phyloP scores from a whole-genome alignment of 805 yeast genomes.

The Spathaspora boniae region DNA sequence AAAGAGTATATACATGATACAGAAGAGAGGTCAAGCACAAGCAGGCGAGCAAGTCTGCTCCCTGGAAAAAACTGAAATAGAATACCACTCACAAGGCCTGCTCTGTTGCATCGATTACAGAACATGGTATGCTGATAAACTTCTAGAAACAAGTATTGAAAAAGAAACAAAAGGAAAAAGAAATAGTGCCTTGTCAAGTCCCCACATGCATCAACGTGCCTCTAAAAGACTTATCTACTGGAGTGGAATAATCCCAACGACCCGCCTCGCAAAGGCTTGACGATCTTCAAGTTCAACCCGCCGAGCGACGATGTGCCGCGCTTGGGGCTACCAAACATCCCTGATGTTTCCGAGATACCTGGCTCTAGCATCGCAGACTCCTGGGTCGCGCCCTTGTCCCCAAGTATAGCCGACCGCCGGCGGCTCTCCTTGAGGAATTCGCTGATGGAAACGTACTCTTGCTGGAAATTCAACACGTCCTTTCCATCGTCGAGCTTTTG shows the following conservation, averaged over 20 bases:
- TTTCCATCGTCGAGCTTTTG: neutral
- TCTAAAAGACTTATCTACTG: neutral
- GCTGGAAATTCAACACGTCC: conserved; percentile 6
- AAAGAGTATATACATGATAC: no score
- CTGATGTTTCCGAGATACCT: conserved; percentile 3
- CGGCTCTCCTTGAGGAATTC: conserved; percentile 9
- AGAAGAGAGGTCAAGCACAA: no score
- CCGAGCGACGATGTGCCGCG: neutral
- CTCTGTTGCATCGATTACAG: neutral
- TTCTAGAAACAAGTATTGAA: neutral
- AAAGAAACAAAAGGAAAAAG: neutral
- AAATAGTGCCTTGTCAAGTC: neutral
- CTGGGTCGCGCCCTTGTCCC: no score
- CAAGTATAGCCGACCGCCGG: conserved; percentile 1
- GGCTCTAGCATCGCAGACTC: neutral
- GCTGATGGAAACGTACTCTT: conserved; percentile 9
- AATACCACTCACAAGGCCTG: neutral
- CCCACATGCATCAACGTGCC: neutral
- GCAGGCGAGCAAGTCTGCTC: no score
- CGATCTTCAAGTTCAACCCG: conserved; percentile 8
- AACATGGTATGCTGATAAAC: neutral
- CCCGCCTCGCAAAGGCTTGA: conserved; percentile 8
- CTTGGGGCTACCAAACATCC: neutral
- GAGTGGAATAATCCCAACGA: conserved; percentile 1
- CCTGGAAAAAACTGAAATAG: no score